These are phyloP conservation scores for Trichoderma sp. DNA, from an alignment of 2,329 filamentous ascomycete species.

Conservation along the genomic window DNA sequence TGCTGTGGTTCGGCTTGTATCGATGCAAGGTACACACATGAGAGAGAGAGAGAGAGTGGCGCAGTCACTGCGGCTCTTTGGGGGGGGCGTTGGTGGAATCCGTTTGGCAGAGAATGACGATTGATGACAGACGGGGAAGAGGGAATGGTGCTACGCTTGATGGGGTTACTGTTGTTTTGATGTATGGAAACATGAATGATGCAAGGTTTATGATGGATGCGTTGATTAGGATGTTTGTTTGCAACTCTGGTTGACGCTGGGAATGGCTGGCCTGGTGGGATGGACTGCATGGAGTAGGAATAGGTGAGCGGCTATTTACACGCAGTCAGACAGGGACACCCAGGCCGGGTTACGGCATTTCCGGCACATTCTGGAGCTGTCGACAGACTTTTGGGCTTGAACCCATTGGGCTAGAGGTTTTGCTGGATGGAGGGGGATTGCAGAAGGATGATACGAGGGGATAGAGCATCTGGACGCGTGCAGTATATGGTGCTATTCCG, in stretches of 20 bases:
- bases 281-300: no score
- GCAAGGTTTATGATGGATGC: no score
- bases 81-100: neutral
- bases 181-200: neutral
- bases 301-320: neutral
- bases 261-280: no score
- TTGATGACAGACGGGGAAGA: neutral
- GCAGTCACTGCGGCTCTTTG: constrained; percentile 19
- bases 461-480: neutral
- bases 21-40: constrained; percentile 5
- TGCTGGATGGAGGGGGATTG: neutral
- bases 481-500: neutral
- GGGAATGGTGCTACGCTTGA: neutral
- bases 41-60: constrained; percentile 1
- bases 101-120: neutral
- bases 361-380: constrained; percentile 5
- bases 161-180: no score
- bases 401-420: neutral
- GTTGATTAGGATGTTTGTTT: no score
- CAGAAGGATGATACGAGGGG: neutral
- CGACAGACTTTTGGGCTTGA: neutral
- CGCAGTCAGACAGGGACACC: neutral
- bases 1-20: neutral
- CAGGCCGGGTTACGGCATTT: neutral
- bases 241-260: no score